Evolutionary conservation across 768 basidiomycete species (phyloP).

Genomic region (Calocera cornea): DNA sequence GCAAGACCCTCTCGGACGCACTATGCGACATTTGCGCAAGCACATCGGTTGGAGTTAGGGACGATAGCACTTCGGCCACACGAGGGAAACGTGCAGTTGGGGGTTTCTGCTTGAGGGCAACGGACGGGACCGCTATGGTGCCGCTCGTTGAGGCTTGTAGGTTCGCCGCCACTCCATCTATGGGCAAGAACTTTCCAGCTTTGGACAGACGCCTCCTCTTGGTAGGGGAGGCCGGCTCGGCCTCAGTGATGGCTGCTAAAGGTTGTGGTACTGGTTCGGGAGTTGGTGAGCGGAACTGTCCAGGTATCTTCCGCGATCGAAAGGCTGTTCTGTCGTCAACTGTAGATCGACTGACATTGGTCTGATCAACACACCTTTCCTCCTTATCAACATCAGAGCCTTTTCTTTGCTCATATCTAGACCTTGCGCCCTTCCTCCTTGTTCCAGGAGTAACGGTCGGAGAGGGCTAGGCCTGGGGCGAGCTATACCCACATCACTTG

Average conservation of each 20-base stretch:
- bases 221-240: background rate
- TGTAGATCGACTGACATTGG: background rate
- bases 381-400: background rate
- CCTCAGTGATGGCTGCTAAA: background rate
- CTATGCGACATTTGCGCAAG: constrained; percentile 1
- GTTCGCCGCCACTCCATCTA: background rate
- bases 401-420: background rate
- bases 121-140: background rate
- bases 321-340: background rate
- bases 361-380: background rate
- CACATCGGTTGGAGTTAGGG: background rate
- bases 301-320: background rate
- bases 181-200: background rate
- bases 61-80: background rate
- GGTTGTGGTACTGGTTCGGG: background rate
- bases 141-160: background rate
- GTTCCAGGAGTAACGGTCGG: background rate
- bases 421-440: background rate
- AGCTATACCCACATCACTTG: background rate
- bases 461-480: background rate
- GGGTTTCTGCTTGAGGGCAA: background rate
- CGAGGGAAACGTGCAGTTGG: background rate
- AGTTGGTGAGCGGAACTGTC: background rate
- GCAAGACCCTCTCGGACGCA: background rate
- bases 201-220: background rate